phyloP scores from a whole-genome alignment of 768 basidiomycete genomes.

The Russula virescens region DNA sequence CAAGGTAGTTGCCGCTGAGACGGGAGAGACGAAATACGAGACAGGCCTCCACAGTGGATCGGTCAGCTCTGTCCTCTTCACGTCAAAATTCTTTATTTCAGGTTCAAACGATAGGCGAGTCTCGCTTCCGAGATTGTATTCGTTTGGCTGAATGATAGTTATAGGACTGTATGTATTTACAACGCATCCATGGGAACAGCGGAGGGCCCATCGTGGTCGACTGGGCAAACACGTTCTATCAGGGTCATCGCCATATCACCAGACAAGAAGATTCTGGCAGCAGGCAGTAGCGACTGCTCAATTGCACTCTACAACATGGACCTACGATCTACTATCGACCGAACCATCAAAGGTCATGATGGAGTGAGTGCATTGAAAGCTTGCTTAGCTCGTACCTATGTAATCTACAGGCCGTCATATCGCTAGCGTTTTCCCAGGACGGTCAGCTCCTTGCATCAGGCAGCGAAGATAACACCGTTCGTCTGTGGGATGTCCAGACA shows the following conservation, averaged over 20 bases:
- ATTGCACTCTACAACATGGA: constrained; percentile 18
- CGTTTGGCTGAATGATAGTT: background rate
- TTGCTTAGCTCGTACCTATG: background rate
- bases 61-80: constrained; percentile 3
- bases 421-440: constrained; percentile 10
- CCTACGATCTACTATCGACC: background rate
- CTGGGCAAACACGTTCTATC: constrained; percentile 13
- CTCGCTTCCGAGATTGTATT: background rate
- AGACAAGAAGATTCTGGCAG: constrained; percentile 26
- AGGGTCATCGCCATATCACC: constrained; percentile 28
- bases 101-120: constrained; percentile 12
- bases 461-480: constrained; percentile 5
- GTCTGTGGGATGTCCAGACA: constrained; percentile 17
- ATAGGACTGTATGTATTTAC: constrained; percentile 17
- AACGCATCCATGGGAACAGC: constrained; percentile 6
- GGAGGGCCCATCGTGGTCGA: constrained; percentile 4
- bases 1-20: constrained; percentile 10
- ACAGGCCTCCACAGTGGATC: constrained; percentile 13
- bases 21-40: constrained; percentile 9
- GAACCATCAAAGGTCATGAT: constrained; percentile 8
- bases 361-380: constrained; percentile 1
- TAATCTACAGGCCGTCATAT: constrained; percentile 9
- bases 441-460: constrained; percentile 9
- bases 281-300: too few species aligned
- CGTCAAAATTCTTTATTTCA: constrained; percentile 5